A percentile compares a stretch with the other conserved stretches of the same genome.
Conservation (phyloP, 2,329 filamentous ascomycete species). For the Cercospora zeae-maydis region DNA sequence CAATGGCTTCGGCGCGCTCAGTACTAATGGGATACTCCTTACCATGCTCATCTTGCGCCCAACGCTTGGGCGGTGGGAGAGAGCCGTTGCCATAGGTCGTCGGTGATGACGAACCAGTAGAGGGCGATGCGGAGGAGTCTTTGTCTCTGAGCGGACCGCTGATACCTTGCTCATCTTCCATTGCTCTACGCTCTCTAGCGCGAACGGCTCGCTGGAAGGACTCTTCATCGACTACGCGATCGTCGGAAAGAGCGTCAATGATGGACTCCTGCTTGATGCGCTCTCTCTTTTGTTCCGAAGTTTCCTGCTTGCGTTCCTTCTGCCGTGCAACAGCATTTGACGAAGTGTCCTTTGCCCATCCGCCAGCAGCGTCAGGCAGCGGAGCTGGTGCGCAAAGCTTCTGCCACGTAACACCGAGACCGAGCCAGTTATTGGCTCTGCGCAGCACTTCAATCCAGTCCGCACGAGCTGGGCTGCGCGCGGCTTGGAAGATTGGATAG, state of each 20-base stretch:
- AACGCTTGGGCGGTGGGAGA: constrained; percentile 49
- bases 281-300: constrained; percentile 55
- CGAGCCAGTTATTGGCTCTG: constrained; percentile 65
- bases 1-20: constrained; percentile 65
- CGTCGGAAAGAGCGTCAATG: constrained; percentile 64
- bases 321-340: constrained; percentile 24
- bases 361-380: constrained; percentile 38
- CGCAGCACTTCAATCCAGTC: constrained; percentile 78
- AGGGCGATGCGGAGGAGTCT: constrained; percentile 9
- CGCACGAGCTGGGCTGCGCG: constrained; percentile 65
- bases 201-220: constrained; percentile 61
- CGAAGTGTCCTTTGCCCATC: constrained; percentile 33
- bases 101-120: constrained; percentile 10
- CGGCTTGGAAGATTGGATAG: constrained; percentile 74
- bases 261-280: constrained; percentile 63
- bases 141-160: constrained; percentile 36
- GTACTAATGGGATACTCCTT: constrained; percentile 68
- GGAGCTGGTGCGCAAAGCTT: constrained; percentile 57
- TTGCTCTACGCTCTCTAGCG: constrained; percentile 55
- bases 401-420: constrained; percentile 65
- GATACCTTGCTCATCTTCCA: constrained; percentile 53
- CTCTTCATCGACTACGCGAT: constrained; percentile 64
- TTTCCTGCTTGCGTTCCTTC: constrained; percentile 37
- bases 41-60: constrained; percentile 62
- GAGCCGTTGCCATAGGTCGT: constrained; percentile 8